Conservation (phyloP, 495 filamentous ascomycete species). For the Tuber umbilicatum region DNA sequence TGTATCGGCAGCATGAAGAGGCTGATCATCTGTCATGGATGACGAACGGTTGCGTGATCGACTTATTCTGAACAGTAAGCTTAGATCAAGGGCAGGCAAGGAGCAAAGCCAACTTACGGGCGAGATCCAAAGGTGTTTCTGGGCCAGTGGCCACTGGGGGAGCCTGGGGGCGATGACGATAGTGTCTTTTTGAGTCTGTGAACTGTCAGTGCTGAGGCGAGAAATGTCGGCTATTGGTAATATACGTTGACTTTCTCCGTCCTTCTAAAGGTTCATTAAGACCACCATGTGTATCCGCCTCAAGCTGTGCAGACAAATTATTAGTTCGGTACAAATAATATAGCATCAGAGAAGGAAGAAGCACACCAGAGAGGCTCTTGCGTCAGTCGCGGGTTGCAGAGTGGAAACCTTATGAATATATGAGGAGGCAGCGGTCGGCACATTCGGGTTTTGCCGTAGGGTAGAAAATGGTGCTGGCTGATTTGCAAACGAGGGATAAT, state of each 20-base stretch:
- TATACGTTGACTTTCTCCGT: conserved; percentile 34
- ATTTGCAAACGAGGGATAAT: conserved; percentile 32
- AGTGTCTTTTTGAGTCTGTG: conserved; percentile 27
- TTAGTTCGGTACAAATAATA: background rate
- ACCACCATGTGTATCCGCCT: background rate
- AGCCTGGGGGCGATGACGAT: conserved; percentile 30
- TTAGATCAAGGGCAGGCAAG: background rate
- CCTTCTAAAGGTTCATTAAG: conserved; percentile 33
- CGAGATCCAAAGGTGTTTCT: conserved; percentile 41
- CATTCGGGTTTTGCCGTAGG: conserved; percentile 33
- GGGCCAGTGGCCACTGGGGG: conserved; percentile 33
- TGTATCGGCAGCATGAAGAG: conserved; percentile 24
- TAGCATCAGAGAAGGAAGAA: background rate
- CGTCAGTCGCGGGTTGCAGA: conserved; percentile 26
- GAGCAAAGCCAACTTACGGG: conserved; percentile 21
- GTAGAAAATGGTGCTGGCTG: conserved; percentile 37
- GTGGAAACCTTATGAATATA: conserved; percentile 39
- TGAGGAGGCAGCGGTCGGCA: conserved; percentile 37
- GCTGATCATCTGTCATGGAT: conserved; percentile 33
- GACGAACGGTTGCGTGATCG: conserved; percentile 39
- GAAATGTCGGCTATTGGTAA: conserved; percentile 6
- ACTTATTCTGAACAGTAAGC: conserved; percentile 33
- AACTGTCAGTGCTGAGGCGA: conserved; percentile 6
- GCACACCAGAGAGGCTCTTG: conserved; percentile 28
- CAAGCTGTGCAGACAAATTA: background rate